Evolutionary conservation across 768 basidiomycete species (phyloP).

Genomic region (Plicaturopsis crispa): DNA sequence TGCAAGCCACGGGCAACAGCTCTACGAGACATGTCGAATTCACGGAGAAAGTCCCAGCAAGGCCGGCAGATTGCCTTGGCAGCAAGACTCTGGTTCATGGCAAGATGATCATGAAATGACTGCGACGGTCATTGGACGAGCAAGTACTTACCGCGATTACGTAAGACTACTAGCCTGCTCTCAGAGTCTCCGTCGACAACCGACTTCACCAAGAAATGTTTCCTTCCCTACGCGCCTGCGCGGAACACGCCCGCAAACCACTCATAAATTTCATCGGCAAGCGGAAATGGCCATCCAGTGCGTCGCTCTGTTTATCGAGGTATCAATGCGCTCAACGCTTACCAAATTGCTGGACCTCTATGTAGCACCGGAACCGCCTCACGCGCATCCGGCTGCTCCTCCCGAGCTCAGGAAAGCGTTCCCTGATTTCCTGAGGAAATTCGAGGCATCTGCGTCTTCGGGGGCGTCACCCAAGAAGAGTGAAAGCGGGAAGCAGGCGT

Average conservation of each 20-base stretch:
- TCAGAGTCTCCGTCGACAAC: no score
- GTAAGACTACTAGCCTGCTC: no score
- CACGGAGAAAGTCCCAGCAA: no score
- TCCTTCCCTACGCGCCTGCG: conserved; percentile 25
- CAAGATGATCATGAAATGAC: no score
- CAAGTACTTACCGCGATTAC: no score
- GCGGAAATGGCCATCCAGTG: conserved; percentile 42
- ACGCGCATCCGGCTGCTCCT: conserved; percentile 65
- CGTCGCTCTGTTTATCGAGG: conserved; percentile 11
- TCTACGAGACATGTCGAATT: no score
- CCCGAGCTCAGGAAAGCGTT: conserved; percentile 47
- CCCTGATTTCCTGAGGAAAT: conserved; percentile 32
- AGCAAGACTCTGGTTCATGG: no score
- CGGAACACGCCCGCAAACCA: conserved; percentile 43
- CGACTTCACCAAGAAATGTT: no score
- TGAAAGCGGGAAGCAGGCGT: conserved; percentile 13
- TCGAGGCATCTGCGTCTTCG: conserved; percentile 9
- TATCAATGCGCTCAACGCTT: conserved; percentile 1
- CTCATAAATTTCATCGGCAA: conserved; percentile 60
- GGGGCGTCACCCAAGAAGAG: conserved; percentile 9
- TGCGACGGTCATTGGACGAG: no score
- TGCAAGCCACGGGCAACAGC: no score
- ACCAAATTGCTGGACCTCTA: neutral
- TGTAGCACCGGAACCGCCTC: conserved; percentile 28
- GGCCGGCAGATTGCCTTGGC: no score